Conservation (phyloP, 257 asterid genomes). For the Nicotiana knightiana region DNA sequence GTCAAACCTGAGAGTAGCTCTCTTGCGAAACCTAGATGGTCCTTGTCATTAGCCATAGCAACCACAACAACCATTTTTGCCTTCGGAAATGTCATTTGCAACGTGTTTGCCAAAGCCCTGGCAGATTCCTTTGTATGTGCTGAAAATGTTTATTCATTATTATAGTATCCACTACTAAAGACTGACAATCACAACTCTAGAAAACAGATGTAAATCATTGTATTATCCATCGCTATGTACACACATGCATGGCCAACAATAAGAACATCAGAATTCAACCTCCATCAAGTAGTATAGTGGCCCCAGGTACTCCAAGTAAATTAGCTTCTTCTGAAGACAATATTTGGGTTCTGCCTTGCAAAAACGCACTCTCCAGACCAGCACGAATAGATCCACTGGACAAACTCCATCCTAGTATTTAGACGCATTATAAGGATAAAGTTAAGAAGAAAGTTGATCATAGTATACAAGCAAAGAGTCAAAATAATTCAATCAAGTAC, state of each 20-base stretch:
- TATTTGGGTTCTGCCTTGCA: conserved; percentile 83
- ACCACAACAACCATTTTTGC: conserved; percentile 42
- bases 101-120: conserved; percentile 55
- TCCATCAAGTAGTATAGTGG: conserved; percentile 78
- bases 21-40: conserved; percentile 74
- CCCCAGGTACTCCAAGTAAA: conserved; percentile 57
- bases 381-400: conserved; percentile 59
- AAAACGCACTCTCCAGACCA: conserved; percentile 58
- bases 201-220: background rate
- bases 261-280: conserved; percentile 37
- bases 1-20: conserved; percentile 65
- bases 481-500: conserved; percentile 7
- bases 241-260: background rate
- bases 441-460: background rate
- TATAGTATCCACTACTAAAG: background rate
- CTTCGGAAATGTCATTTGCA: conserved; percentile 37
- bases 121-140: conserved; percentile 98
- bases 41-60: conserved; percentile 96
- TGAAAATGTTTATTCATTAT: conserved; percentile 27
- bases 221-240: background rate
- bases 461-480: background rate
- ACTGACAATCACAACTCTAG: background rate
- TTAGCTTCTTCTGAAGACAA: conserved; percentile 60
- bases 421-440: background rate
- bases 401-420: conserved; percentile 37